These are phyloP conservation scores for Nicotiana undulata DNA, from an alignment of 257 asterid species.

Conservation along the genomic window DNA sequence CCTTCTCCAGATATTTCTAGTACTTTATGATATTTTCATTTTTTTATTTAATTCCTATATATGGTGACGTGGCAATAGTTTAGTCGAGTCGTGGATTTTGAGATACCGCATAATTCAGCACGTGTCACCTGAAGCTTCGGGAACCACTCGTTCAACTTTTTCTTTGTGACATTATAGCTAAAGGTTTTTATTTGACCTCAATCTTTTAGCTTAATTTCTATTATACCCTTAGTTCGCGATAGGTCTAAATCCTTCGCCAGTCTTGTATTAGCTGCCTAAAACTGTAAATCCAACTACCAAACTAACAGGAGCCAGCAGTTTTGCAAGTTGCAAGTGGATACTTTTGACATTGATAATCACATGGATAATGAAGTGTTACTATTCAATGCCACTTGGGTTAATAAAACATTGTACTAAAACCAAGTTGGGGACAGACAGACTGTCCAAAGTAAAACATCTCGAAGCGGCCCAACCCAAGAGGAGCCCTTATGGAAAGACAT, in stretches of 20 bases:
- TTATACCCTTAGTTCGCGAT: neutral
- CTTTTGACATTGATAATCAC: neutral
- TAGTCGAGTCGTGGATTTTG: neutral
- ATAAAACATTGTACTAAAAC: too few relatives aligned
- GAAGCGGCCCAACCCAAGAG: too few relatives aligned
- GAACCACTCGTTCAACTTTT: neutral
- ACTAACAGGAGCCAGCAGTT: neutral
- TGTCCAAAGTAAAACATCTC: too few relatives aligned
- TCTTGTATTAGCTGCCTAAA: neutral
- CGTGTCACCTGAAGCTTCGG: slow-evolving; percentile 14
- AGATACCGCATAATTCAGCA: neutral
- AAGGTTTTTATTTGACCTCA: neutral
- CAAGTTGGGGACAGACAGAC: too few relatives aligned
- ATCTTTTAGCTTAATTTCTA: neutral
- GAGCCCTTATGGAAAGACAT: too few relatives aligned
- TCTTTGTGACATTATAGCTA: neutral
- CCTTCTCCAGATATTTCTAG: slow-evolving; percentile 16
- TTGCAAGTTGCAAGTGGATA: neutral
- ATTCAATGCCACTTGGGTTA: too few relatives aligned
- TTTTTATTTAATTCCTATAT: neutral
- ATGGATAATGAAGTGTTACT: too few relatives aligned
- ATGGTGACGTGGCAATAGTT: slow-evolving; percentile 16
- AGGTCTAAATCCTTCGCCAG: neutral
- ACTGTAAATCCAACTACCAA: neutral
- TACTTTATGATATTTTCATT: neutral